A percentile compares a stretch with the other conserved stretches of the same genome.
Conservation (phyloP, 805 yeast genomes). For the Yamadazyma tumulicola region DNA sequence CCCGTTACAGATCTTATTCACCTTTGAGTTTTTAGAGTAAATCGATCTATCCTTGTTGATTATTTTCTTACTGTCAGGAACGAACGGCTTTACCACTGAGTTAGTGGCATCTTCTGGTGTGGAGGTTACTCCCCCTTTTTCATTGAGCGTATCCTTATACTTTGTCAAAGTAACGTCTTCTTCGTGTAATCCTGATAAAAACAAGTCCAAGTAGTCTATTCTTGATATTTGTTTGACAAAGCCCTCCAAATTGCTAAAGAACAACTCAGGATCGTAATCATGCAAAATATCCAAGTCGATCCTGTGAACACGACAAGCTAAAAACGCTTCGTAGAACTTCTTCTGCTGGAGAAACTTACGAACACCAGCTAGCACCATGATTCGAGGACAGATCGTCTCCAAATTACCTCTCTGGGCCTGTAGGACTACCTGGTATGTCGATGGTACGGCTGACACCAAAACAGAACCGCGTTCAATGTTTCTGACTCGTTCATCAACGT, state of each 20-base stretch:
- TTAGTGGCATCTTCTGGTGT: conserved; percentile 1
- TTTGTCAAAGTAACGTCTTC: conserved; percentile 82
- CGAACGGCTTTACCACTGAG: conserved; percentile 5
- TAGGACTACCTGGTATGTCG: conserved; percentile 74
- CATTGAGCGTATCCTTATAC: conserved; percentile 65
- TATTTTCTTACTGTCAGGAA: conserved; percentile 25
- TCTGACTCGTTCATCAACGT: conserved; percentile 77
- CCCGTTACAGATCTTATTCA: conserved; percentile 74
- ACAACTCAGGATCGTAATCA: conserved; percentile 77
- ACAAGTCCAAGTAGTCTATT: conserved; percentile 78
- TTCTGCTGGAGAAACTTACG: conserved; percentile 59
- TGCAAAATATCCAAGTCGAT: conserved; percentile 85
- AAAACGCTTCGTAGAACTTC: conserved; percentile 70
- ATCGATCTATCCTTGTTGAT: conserved; percentile 38
- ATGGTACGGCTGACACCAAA: conserved; percentile 77
- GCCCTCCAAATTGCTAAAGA: conserved; percentile 56
- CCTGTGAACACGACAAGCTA: conserved; percentile 84
- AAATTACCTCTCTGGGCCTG: conserved; percentile 96
- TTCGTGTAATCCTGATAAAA: conserved; percentile 79
- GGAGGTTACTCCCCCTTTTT: conserved; percentile 12
- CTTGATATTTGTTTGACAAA: conserved; percentile 70
- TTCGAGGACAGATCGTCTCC: conserved; percentile 91
- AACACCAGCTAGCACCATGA: conserved; percentile 83
- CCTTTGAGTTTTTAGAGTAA: conserved; percentile 48
- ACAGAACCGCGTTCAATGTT: conserved; percentile 88